Evolutionary conservation across 1,284 basidiomycete species (phyloP).

Genomic region (Sporisorium graminicola): DNA sequence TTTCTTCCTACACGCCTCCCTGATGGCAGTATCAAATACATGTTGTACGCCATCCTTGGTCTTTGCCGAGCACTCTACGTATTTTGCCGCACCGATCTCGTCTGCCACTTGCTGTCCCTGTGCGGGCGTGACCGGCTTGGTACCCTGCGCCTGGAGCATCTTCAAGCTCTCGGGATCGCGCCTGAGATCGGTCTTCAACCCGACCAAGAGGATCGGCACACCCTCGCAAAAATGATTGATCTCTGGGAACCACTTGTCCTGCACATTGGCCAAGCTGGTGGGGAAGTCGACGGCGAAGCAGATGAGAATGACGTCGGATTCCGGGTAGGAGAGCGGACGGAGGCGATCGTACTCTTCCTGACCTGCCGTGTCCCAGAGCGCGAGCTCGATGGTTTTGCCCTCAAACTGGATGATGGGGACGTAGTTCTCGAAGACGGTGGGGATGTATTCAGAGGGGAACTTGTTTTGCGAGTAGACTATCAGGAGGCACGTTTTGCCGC

Average conservation of each 20-base stretch:
- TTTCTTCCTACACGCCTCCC: conserved; percentile 76
- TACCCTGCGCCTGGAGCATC: conserved; percentile 93
- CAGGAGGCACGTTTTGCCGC: conserved; percentile 80
- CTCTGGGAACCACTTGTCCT: conserved; percentile 98
- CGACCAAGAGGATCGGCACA: conserved; percentile 91
- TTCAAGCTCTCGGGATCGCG: conserved; percentile 86
- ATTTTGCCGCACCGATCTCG: conserved; percentile 90
- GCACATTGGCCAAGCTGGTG: conserved; percentile 91
- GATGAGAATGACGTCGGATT: conserved; percentile 92
- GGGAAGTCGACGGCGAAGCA: conserved; percentile 93
- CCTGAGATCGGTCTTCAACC: conserved; percentile 86
- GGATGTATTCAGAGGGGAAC: conserved; percentile 96
- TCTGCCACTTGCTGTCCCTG: conserved; percentile 77
- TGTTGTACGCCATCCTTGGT: conserved; percentile 88
- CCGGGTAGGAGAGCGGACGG: conserved; percentile 81
- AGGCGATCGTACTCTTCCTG: conserved; percentile 79
- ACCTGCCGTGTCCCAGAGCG: conserved; percentile 94
- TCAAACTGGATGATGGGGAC: conserved; percentile 91
- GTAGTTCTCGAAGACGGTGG: conserved; percentile 91
- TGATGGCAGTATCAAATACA: conserved; percentile 89
- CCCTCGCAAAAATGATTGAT: conserved; percentile 96
- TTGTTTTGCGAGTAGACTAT: conserved; percentile 93
- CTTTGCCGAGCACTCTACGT: conserved; percentile 95
- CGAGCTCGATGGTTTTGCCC: conserved; percentile 90
- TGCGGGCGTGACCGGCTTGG: conserved; percentile 82